These are phyloP conservation scores for Pholiota molesta DNA, from an alignment of 768 basidiomycete genomes.

Conservation along the genomic window DNA sequence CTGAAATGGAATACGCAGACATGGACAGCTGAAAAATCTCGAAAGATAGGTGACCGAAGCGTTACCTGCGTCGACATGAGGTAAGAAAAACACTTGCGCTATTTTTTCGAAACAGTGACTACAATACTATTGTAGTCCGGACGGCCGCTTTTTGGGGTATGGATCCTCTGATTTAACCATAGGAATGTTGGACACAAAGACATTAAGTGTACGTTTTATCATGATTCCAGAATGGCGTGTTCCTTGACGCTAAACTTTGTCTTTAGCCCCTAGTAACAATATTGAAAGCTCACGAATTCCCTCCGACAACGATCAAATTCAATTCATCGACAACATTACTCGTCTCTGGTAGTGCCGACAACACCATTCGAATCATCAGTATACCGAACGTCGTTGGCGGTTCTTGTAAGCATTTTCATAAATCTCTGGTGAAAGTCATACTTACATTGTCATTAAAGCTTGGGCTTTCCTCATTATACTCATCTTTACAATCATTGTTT, in stretches of 20 bases:
- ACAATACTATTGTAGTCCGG: conserved; percentile 48
- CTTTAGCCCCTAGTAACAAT: conserved; percentile 83
- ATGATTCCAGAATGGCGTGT: not conserved
- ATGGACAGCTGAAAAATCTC: conserved; percentile 67
- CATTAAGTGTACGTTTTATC: conserved; percentile 62
- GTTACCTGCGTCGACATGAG: conserved; percentile 90
- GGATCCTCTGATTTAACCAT: conserved; percentile 88
- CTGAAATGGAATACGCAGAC: conserved; percentile 73
- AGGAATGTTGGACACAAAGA: conserved; percentile 79
- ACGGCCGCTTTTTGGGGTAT: conserved; percentile 83
- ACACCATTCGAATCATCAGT: conserved; percentile 73
- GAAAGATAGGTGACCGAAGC: conserved; percentile 78
- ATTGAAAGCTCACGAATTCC: conserved; percentile 93
- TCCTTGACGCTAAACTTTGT: conserved; percentile 1
- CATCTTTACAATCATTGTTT: conserved; percentile 3
- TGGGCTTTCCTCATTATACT: conserved; percentile 9
- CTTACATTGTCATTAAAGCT: not conserved
- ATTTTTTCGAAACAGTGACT: conserved; percentile 3
- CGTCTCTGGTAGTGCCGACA: conserved; percentile 90
- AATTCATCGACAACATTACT: conserved; percentile 81
- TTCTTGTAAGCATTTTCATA: conserved; percentile 6
- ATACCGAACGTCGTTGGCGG: conserved; percentile 38
- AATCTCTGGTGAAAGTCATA: not conserved
- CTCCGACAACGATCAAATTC: conserved; percentile 88
- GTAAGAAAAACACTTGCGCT: conserved; percentile 41